Conservation (phyloP, 495 filamentous ascomycete species). For the Terfezia claveryi region DNA sequence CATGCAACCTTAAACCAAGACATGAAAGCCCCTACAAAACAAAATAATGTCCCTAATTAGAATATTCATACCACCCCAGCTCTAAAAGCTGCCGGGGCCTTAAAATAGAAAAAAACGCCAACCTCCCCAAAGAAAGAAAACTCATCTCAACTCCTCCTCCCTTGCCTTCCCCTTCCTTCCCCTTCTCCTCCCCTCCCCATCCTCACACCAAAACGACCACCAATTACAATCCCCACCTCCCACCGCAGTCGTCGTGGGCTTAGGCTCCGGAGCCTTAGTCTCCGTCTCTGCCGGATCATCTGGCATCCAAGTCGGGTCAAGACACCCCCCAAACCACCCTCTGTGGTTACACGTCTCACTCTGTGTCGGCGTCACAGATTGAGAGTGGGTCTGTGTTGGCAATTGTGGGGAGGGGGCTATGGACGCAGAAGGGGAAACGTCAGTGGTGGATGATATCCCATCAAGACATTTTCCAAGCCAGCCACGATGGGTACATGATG, state of each 20-base stretch:
- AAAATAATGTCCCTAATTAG: no score
- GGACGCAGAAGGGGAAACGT: not conserved
- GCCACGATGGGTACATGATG: conserved; percentile 28
- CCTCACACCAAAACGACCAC: not conserved
- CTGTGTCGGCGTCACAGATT: conserved; percentile 7
- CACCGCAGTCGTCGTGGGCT: not conserved
- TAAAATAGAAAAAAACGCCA: no score
- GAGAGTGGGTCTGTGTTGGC: not conserved
- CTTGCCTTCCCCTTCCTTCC: not conserved
- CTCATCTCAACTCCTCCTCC: no score
- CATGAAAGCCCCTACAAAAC: no score
- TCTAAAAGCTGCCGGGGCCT: no score
- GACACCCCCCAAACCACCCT: conserved; percentile 35
- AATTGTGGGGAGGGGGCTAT: not conserved
- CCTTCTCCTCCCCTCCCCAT: not conserved
- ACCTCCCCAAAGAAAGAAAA: no score
- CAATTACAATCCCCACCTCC: not conserved
- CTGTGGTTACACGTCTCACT: conserved; percentile 30
- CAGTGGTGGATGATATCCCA: conserved; percentile 20
- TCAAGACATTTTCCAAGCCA: conserved; percentile 39
- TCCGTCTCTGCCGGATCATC: not conserved
- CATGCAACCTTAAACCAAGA: no score
- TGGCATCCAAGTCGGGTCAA: conserved; percentile 20
- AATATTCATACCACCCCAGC: no score
- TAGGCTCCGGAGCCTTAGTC: not conserved